Conservation (phyloP, 805 yeast species). For the Metschnikowia koreensis region DNA sequence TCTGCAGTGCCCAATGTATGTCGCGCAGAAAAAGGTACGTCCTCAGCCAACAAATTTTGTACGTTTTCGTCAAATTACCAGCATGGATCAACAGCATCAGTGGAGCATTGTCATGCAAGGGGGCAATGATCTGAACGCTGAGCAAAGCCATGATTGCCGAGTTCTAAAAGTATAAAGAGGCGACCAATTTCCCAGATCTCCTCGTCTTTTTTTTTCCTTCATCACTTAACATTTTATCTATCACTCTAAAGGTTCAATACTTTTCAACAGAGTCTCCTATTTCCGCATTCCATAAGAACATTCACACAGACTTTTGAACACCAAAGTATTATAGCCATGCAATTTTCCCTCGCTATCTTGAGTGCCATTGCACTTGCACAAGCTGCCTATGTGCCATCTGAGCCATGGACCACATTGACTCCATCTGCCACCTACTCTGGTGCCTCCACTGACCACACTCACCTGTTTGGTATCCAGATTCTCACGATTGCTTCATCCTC, state of each 20-base stretch:
- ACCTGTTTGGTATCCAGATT: conserved; percentile 68
- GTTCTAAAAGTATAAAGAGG: conserved; percentile 3
- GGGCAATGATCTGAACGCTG: conserved; percentile 3
- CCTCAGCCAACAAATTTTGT: conserved; percentile 3
- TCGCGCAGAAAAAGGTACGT: conserved; percentile 1
- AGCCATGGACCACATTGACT: conserved; percentile 71
- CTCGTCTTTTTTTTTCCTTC: neutral
- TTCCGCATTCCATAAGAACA: neutral
- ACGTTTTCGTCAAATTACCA: conserved; percentile 8
- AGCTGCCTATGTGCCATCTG: conserved; percentile 65
- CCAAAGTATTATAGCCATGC: conserved; percentile 10
- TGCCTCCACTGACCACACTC: conserved; percentile 55
- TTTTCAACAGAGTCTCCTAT: neutral
- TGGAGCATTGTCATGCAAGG: conserved; percentile 8
- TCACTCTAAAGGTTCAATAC: neutral
- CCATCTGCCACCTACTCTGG: conserved; percentile 57
- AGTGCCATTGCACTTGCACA: conserved; percentile 48
- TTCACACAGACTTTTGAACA: neutral
- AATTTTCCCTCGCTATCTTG: conserved; percentile 15
- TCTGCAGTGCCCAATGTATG: neutral
- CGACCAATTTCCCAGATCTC: neutral
- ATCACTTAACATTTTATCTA: neutral
- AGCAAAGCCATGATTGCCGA: neutral
- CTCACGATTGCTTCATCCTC: conserved; percentile 38
- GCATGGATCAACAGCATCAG: conserved; percentile 6